Evolutionary conservation across 208 protist species (phyloP), one percentile per base, ranked within the genome.

Genomic region (Acanthamoeba healyi): DNA sequence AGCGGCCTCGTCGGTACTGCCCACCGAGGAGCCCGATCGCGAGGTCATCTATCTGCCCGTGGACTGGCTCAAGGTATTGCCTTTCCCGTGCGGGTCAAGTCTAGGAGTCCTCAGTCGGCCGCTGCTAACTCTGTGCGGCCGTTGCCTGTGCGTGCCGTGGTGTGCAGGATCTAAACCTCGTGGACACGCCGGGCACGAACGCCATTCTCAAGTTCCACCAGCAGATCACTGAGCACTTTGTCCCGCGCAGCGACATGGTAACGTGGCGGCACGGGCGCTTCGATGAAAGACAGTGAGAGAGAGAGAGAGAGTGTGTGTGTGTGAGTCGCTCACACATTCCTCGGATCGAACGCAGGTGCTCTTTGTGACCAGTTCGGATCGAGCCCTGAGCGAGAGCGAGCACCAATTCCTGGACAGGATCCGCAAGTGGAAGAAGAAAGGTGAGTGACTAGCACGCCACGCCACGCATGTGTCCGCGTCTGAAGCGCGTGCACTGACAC

Each of bases 211-310:
- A 90, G 36, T 86, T 65, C 19, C 95, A 96, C 86, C 95, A 96
- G 90, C 79, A 95, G 38, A 96, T 96, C 17, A 96, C 95, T 0
- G 95, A 96, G 46, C 92, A 96, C 29, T 96, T 96, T 42, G 63
- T 96, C 17, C 95, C 95, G 29, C 82, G 94, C 19, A 84, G 51
- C 61, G 95, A 95, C 86, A 87, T 95, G 67, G 63, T 94, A 17
- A 22, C n/a, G 0, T 44, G 32, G 29, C 22, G 36, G 14, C n/a
- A 14, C 14, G 14, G n/a, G 32, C 65, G 65, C 24, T 40, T 17
- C 65, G 1, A 10, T 74, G 4, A 22, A 14, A 38, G 12, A 29
- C 17, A 49, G 12, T 12, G 12, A 49, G 9, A 49, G 44, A 49
- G 9, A 49, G n/a, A n/a, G n/a, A 49, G 9, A 38, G 10, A 19